Conservation (phyloP, 768 basidiomycete genomes). For the Boletus sp. region DNA sequence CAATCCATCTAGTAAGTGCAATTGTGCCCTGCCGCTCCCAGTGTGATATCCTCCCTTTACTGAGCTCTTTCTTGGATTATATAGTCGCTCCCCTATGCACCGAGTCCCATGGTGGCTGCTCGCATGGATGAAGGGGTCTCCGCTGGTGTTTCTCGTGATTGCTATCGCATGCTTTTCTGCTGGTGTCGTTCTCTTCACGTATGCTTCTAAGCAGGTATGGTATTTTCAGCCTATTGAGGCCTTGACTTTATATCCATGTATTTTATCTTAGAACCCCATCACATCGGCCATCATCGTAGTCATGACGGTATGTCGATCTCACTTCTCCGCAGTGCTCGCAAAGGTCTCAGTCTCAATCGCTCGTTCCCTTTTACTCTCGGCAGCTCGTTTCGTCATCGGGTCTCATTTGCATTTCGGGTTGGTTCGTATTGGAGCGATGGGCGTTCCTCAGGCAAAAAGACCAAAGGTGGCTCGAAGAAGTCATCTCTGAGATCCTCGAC, state of each 20-base stretch:
- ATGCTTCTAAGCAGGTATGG: slow-evolving; percentile 64
- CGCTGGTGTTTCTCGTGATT: slow-evolving; percentile 77
- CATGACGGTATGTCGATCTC: slow-evolving; percentile 45
- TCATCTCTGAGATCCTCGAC: slow-evolving; percentile 29
- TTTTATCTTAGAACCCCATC: slow-evolving; percentile 42
- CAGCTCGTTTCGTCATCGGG: slow-evolving; percentile 37
- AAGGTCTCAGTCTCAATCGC: neutral
- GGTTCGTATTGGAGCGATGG: slow-evolving; percentile 52
- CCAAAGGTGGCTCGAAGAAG: slow-evolving; percentile 45
- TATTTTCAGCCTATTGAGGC: neutral
- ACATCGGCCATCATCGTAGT: slow-evolving; percentile 73
- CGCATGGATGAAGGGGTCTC: slow-evolving; percentile 83
- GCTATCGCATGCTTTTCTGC: slow-evolving; percentile 81
- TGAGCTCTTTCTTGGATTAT: neutral
- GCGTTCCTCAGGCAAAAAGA: slow-evolving; percentile 43
- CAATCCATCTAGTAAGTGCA: slow-evolving; percentile 49
- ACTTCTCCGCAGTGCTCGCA: neutral
- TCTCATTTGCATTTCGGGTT: slow-evolving; percentile 47
- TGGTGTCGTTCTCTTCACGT: slow-evolving; percentile 73
- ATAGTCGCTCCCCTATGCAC: slow-evolving; percentile 47
- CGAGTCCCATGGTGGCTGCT: slow-evolving; percentile 56
- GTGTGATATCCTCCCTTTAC: neutral
- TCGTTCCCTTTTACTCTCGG: neutral
- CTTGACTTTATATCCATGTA: neutral
- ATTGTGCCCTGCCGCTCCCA: neutral